phyloP scores from a whole-genome alignment of 306 rosid species.

The Malus orientalis region DNA sequence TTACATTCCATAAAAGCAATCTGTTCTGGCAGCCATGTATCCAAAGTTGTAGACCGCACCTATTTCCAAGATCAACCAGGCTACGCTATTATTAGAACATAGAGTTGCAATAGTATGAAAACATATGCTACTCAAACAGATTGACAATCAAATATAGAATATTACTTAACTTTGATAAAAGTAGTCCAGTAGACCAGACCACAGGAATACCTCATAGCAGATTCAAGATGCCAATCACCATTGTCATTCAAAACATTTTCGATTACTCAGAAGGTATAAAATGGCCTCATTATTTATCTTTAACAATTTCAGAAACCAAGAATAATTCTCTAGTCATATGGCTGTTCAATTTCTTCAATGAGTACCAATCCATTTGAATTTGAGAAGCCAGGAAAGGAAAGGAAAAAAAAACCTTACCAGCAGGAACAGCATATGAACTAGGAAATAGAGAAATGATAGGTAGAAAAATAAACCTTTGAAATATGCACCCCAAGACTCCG shows the following conservation, averaged over 20 bases:
- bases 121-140: not conserved
- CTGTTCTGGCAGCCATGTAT: constrained; percentile 96
- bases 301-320: not conserved
- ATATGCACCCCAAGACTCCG: constrained; percentile 96
- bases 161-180: not conserved
- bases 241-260: not conserved
- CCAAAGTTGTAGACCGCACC: constrained; percentile 92
- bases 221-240: not conserved
- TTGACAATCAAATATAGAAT: not conserved
- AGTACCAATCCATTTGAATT: not conserved
- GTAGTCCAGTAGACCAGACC: not conserved
- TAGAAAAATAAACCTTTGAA: constrained; percentile 51
- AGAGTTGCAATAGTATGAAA: not conserved
- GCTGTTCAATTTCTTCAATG: not conserved
- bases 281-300: not conserved
- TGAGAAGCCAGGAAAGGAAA: not conserved
- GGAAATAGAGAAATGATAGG: not conserved
- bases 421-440: not conserved
- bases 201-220: not conserved
- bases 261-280: not conserved
- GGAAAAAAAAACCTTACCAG: not conserved
- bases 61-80: constrained; percentile 22
- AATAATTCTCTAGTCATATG: not conserved
- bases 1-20: constrained; percentile 85
- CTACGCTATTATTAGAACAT: not conserved